Evolutionary conservation across 2,329 filamentous ascomycete species (phyloP).

Genomic region (Xylaria sp.): DNA sequence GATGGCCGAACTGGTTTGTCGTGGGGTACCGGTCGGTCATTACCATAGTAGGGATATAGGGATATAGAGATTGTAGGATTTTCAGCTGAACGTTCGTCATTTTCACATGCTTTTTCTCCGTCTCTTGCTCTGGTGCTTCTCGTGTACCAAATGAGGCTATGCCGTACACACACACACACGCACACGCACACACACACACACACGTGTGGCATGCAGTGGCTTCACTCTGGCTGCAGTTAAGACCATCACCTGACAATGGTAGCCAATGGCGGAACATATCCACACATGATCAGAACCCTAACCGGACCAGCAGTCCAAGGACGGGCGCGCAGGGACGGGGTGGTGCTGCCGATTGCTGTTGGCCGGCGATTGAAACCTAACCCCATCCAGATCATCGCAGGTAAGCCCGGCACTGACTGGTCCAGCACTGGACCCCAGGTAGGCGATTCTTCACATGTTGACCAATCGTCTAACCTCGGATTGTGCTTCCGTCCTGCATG

Average conservation of each 20-base stretch:
- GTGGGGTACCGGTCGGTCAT: background rate
- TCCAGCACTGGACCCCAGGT: background rate
- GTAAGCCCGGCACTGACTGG: too few species aligned
- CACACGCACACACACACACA: slow-evolving; percentile 5
- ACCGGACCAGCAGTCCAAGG: slow-evolving; percentile 11
- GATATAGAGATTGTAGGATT: background rate
- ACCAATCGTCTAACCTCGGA: slow-evolving; percentile 23
- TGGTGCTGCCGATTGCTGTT: slow-evolving; percentile 8
- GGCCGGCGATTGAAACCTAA: slow-evolving; percentile 17
- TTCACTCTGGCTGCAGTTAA: slow-evolving; percentile 22
- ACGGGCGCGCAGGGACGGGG: background rate
- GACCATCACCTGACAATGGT: slow-evolving; percentile 17
- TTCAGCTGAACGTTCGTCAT: slow-evolving; percentile 20
- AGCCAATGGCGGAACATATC: slow-evolving; percentile 24
- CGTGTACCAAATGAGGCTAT: background rate
- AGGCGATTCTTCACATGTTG: slow-evolving; percentile 21
- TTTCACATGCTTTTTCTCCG: slow-evolving; percentile 33
- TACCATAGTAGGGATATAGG: background rate
- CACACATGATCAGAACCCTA: slow-evolving; percentile 6
- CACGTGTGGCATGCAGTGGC: slow-evolving; percentile 28
- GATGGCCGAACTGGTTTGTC: background rate
- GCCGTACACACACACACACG: slow-evolving; percentile 2
- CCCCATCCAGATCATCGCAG: background rate
- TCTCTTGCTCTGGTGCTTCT: slow-evolving; percentile 3
- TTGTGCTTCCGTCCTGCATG: slow-evolving; percentile 14